Evolutionary conservation across 2,329 filamentous ascomycete species (phyloP), one percentile per base, ranked within the genome.

Genomic region (Chaetoscypha palmicola): DNA sequence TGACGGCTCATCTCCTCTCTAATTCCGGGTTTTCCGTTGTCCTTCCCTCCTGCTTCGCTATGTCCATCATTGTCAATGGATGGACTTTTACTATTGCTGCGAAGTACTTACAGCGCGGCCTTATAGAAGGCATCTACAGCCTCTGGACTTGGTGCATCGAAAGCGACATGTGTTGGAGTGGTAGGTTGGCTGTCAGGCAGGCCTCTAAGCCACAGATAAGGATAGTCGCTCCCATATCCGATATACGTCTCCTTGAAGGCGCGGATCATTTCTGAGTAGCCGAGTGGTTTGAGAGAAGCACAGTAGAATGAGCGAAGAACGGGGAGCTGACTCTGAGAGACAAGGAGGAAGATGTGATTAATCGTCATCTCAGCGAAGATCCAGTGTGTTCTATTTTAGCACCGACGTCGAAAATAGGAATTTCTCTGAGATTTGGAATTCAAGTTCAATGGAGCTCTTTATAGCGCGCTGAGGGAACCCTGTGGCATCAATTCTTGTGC

Each of bases 11-110:
- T 49, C 32, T 49, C 40, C n/a, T 36, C 22, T 22, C 52, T 35
- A 43, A 50, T 50, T 11, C 52, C 48, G 4, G 50, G 52, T 20
- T 43, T 39, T 14, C 50, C 48, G 38, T 55, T 51, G 31, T 53
- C 48, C 8, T 24, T 41, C 20, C 38, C 48, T 7, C 48, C 52
- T 21, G 48, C 50, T 16, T 48, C 21, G 12, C 50, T 54, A 30
- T 23, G 12, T 20, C 10, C 20, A 32, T 20, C 28, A 17, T 12
- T 39, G 19, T 21, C 19, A 31, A 8, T 8, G 10, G 12, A 5
- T n/a, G 17, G 7, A 30, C 9, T 16, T 16, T 19, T 28, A n/a
- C 14, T 39, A n/a, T 12, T 22, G 12, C 11, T 21, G 30, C 3
- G 20, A 14, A n/a, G 5, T 9, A 48, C 41, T 30, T 38, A 50